These are phyloP conservation scores for Agrostemma githago DNA, from an alignment of 148 eudicot species.

Conservation along the genomic window DNA sequence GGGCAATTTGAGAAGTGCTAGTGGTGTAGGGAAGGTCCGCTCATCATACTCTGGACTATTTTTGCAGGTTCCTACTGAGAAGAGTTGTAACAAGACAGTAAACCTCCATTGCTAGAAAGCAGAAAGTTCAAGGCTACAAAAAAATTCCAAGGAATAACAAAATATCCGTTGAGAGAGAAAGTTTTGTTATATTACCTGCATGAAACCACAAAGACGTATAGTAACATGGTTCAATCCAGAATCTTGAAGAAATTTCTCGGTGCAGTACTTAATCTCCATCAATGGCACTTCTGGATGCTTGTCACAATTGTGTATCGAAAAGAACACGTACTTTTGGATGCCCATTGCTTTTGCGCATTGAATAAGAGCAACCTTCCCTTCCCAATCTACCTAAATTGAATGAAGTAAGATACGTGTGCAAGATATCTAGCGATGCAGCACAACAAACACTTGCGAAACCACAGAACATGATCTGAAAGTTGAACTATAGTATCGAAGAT, in stretches of 20 bases:
- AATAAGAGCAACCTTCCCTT: slow-evolving; percentile 99
- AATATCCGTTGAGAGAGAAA: neutral
- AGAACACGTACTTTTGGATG: slow-evolving; percentile 83
- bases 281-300: slow-evolving; percentile 99
- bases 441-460: neutral
- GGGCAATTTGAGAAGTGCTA: neutral
- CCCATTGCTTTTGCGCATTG: slow-evolving; percentile 99
- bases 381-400: slow-evolving; percentile 93
- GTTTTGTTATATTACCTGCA: slow-evolving; percentile 72
- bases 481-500: neutral
- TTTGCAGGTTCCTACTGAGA: neutral
- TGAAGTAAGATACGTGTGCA: slow-evolving; percentile 17
- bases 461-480: slow-evolving; percentile 1
- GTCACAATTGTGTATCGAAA: slow-evolving; percentile 97
- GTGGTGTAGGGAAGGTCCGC: neutral
- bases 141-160: slow-evolving; percentile 2
- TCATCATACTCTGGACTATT: neutral
- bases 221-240: slow-evolving; percentile 73
- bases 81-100: neutral
- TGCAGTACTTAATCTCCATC: slow-evolving; percentile 97
- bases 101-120: neutral
- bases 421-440: neutral
- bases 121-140: neutral
- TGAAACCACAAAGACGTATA: slow-evolving; percentile 92
- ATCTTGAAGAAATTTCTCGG: slow-evolving; percentile 94